Evolutionary conservation across 2,329 filamentous ascomycete genomes (phyloP), one percentile per base, ranked within the genome.

Genomic region (Colletotrichum sp.): DNA sequence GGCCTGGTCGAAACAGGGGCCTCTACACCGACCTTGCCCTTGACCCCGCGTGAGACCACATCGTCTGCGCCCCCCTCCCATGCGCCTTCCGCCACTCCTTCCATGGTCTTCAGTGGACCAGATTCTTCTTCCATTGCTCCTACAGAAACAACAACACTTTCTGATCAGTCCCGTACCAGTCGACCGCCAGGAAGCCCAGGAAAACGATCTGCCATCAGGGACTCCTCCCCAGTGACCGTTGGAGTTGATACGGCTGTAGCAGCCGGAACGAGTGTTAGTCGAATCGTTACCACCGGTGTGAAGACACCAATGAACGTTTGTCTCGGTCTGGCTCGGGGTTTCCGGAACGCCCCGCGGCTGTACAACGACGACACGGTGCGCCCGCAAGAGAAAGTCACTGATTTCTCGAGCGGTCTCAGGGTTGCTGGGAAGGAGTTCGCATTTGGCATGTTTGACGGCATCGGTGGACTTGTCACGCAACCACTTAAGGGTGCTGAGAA

Each of bases 221-320:
- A 80, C 8, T 77, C 77, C 1, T 80, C 80, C 0, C 78, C 80
- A 3, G 76, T 79, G 11, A 79, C 80, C 2, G 61, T 83, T 15
- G 79, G 85, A 7, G 74, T 92, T 3, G 93, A 94, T 22, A 89
- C 90, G 30, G 92, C 92, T 3, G 86, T 94, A 15, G 91, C 91
- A 63, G 92, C 94, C 9, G 90, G 92, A 2, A 93, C 92, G 79
- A 92, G 93, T 3, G 90, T 96, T 44, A 90, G 91, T 27, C 91
- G 92, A n/a, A 93, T 97, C 64, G 91, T 96, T 7, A 90, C 90
- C 13, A 93, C 94, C n/a, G 92, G 94, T 7, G 88, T 96, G 75
- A 95, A 94, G 79, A 93, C 93, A 3, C 96, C 96, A 0, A 93
- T 97, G 89, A 95, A 98, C 82, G 94, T 98, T 78, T 95, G 95